Conservation (phyloP, 1,139 yeast genomes). For the Saccharomyces hybrid region DNA sequence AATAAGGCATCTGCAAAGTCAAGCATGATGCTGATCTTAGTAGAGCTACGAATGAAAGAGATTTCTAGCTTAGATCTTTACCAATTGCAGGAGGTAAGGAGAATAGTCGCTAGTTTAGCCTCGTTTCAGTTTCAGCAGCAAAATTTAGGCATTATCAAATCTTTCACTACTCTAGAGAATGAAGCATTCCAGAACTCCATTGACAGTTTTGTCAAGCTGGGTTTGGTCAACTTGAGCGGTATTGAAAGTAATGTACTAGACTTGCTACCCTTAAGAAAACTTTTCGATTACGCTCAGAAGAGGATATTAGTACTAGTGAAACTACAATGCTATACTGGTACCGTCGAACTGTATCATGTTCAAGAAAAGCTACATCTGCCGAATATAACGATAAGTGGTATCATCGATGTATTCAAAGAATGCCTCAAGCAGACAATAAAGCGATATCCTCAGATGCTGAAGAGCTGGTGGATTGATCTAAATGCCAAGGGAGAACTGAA, state of each 20-base stretch:
- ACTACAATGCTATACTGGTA: constrained; percentile 12
- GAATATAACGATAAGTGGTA: constrained; percentile 8
- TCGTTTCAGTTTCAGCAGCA: constrained; percentile 3
- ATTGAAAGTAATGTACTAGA: constrained; percentile 2
- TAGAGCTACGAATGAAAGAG: not conserved
- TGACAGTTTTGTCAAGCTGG: not conserved
- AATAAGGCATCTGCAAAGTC: not conserved
- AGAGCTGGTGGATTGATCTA: constrained; percentile 21
- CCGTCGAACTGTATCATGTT: constrained; percentile 10
- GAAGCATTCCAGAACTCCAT: not conserved
- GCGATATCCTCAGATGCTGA: constrained; percentile 6
- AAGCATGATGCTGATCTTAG: not conserved
- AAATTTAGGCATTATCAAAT: not conserved
- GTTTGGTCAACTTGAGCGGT: not conserved
- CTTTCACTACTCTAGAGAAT: not conserved
- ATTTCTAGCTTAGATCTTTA: not conserved
- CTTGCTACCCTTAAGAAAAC: constrained; percentile 7
- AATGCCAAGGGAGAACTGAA: constrained; percentile 7
- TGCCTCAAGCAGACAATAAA: constrained; percentile 5
- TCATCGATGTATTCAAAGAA: constrained; percentile 15
- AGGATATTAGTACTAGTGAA: constrained; percentile 13
- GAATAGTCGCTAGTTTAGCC: not conserved
- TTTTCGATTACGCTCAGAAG: constrained; percentile 11
- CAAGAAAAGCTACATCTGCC: constrained; percentile 8
- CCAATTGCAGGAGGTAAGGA: not conserved